Evolutionary conservation across 2,329 filamentous ascomycete species (phyloP), one percentile per base, ranked within the genome.

Genomic region (Aspergillus candidus): DNA sequence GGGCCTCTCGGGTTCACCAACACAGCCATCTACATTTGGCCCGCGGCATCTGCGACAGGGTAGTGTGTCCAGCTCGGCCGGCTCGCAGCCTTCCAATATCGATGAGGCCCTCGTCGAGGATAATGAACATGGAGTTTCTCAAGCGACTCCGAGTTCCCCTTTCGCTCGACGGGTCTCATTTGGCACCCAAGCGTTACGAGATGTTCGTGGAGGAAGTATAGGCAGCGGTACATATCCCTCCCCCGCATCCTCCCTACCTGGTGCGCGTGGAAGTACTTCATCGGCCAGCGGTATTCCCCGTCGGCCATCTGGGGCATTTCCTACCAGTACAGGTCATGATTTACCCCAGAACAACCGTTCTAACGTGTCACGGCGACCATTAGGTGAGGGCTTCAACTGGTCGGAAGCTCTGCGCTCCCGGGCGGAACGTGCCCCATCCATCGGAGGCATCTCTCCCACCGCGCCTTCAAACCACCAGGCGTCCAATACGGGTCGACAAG

Each of bases 321-420:
- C 52, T 61, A 59, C 66, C 68, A 66, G 61, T 68, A 64, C 57
- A 55, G 50, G 53, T 49, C 59, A 60, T 53, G 54, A 51, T 49
- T 53, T 56, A 54, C 49, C 58, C 51, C 53, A 61, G 55, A 64
- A 64, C 54, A 60, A 65, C 55, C 66, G 50, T 59, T 68, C 67
- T 69, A 67, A 70, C 65, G 40, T 53, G 49, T 72, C 70, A 62
- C 63, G 64, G 56, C 64, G 61, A 58, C 54, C 50, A 52, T 71
- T 80, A 90, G 86, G 88, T 77, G 88, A 93, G 77, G 88, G 87
- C 68, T 95, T 94, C 78, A 94, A 94, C 72, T 95, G 91, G 86
- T 88, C 88, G 64, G 91, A 96, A 74, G 90, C 94, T 74, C 82
- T 96, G 76, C 88, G 89, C 69, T 85, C 83, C 61, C 86, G 90